Evolutionary conservation across 345 rosid genomes (phyloP).

Genomic region (Dovyalis caffra): DNA sequence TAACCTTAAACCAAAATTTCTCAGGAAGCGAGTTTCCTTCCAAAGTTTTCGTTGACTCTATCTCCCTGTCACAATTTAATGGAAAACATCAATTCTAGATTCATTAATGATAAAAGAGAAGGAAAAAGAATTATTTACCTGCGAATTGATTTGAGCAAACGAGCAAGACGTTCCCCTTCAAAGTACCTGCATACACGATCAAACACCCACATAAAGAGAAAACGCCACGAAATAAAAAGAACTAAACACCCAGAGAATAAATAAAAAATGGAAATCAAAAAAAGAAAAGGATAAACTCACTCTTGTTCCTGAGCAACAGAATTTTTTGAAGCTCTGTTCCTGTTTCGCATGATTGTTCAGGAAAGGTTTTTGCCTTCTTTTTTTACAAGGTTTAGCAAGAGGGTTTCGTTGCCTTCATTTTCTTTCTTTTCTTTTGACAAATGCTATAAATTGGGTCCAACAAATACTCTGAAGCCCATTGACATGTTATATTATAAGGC

Average conservation of each 20-base stretch:
- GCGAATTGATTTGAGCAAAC: conserved; percentile 48
- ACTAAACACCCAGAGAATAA: background rate
- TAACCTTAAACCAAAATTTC: conserved; percentile 76
- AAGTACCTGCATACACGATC: conserved; percentile 28
- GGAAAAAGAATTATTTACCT: conserved; percentile 31
- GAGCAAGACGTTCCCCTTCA: conserved; percentile 58
- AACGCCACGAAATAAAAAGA: background rate
- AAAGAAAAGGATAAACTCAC: conserved; percentile 8
- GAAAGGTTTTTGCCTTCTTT: too few relatives aligned
- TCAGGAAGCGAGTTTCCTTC: conserved; percentile 58
- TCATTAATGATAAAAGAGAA: background rate
- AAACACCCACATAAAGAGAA: background rate
- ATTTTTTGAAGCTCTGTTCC: conserved; percentile 7
- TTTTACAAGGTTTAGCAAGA: background rate
- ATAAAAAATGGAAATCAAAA: too few relatives aligned
- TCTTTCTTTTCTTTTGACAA: background rate
- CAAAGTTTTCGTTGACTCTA: conserved; percentile 42
- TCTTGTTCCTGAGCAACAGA: conserved; percentile 17
- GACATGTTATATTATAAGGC: background rate
- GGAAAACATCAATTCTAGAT: background rate
- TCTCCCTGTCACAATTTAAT: conserved; percentile 36
- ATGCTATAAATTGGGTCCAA: background rate
- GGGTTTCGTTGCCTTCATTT: background rate
- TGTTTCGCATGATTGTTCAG: conserved; percentile 13
- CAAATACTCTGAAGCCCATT: background rate